Percentiles rank a stretch among this genome's conserved stretches.
These are phyloP conservation scores for Nigrograna mackinnonii DNA, from an alignment of 2,329 filamentous ascomycete species.

Conservation along the genomic window DNA sequence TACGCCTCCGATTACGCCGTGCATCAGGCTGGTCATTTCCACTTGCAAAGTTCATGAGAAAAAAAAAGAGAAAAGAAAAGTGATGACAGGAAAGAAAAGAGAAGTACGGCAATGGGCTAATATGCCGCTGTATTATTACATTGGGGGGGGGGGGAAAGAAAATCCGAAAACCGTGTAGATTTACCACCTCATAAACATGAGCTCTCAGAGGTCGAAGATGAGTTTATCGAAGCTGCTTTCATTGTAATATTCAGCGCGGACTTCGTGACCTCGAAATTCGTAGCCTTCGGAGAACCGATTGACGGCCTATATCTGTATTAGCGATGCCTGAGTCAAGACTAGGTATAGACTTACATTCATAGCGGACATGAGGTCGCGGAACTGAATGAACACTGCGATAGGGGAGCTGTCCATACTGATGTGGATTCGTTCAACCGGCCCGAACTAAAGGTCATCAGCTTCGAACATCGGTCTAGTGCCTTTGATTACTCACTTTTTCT, in stretches of 20 bases:
- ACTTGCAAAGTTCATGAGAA: too few species aligned
- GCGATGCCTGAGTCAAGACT: constrained; percentile 4
- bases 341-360: constrained; percentile 67
- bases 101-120: too few species aligned
- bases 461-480: constrained; percentile 5
- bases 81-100: too few species aligned
- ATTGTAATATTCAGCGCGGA: constrained; percentile 82
- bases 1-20: too few species aligned
- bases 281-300: constrained; percentile 84
- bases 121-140: too few species aligned
- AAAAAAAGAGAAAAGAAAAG: too few species aligned
- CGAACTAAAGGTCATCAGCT: constrained; percentile 62
- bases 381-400: constrained; percentile 85
- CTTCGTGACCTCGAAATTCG: constrained; percentile 87
- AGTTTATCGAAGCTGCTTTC: constrained; percentile 75
- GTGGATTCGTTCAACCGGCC: constrained; percentile 77
- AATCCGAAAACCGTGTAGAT: too few species aligned
- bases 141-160: too few species aligned
- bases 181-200: too few species aligned
- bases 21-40: too few species aligned
- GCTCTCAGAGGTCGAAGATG: constrained; percentile 34
- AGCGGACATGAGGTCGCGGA: constrained; percentile 82
- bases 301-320: constrained; percentile 66
- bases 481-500: constrained; percentile 63
- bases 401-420: constrained; percentile 63